Conservation (phyloP, 2,329 filamentous ascomycete genomes). For the Gaeumannomyces sp. region DNA sequence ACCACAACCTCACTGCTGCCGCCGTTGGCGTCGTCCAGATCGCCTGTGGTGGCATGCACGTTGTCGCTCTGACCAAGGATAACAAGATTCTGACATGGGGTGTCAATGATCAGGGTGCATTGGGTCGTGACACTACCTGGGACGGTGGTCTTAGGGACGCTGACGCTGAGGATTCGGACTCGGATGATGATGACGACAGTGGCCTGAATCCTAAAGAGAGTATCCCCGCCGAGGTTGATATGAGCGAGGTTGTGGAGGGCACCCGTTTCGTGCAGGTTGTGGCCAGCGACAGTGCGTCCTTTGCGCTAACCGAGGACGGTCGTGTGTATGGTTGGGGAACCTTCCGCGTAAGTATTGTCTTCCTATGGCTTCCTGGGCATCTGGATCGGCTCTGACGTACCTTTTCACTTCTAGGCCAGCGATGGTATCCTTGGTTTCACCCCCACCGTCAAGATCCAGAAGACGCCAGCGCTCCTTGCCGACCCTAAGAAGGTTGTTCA, state of each 20-base stretch:
- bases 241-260: slow-evolving; percentile 26
- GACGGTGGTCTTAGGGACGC: slow-evolving; percentile 51
- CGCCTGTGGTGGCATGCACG: slow-evolving; percentile 78
- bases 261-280: slow-evolving; percentile 51
- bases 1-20: slow-evolving; percentile 50
- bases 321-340: slow-evolving; percentile 79
- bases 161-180: slow-evolving; percentile 41
- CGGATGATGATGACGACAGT: slow-evolving; percentile 24
- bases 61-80: slow-evolving; percentile 67
- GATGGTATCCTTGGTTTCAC: slow-evolving; percentile 42
- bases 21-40: slow-evolving; percentile 65
- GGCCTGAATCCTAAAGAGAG: slow-evolving; percentile 58
- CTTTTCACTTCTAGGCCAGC: slow-evolving; percentile 25
- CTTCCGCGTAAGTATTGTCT: slow-evolving; percentile 47
- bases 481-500: slow-evolving; percentile 60
- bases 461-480: slow-evolving; percentile 48
- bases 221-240: slow-evolving; percentile 53
- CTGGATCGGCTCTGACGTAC: neutral
- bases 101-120: slow-evolving; percentile 77
- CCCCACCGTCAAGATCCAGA: slow-evolving; percentile 30
- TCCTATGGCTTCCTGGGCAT: neutral
- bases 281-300: slow-evolving; percentile 69
- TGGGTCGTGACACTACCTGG: slow-evolving; percentile 66
- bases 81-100: slow-evolving; percentile 83
- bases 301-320: slow-evolving; percentile 69